Evolutionary conservation across 352 stramenopile genomes (phyloP).

Genomic region (Sclerospora graminicola): DNA sequence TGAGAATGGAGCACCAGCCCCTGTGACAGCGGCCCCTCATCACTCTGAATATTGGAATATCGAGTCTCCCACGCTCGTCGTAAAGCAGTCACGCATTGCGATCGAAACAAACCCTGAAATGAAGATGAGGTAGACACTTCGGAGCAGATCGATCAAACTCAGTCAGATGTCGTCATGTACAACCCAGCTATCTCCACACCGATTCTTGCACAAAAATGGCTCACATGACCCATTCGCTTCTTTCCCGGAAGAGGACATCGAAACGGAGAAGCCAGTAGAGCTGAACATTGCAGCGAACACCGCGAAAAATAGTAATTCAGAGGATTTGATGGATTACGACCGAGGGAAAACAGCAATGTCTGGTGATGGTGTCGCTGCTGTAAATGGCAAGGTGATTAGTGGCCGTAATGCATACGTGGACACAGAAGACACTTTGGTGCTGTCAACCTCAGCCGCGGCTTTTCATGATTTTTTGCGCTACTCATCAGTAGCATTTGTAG

Average conservation of each 20-base stretch:
- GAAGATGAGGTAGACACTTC: constrained; percentile 18
- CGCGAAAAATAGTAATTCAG: constrained; percentile 11
- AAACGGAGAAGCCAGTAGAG: constrained; percentile 33
- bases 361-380: too few species aligned
- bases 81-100: constrained; percentile 25
- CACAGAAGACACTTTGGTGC: constrained; percentile 29
- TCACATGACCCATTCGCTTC: constrained; percentile 44
- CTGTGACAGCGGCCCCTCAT: too few species aligned
- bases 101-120: constrained; percentile 32
- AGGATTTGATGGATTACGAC: constrained; percentile 35
- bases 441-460: constrained; percentile 31
- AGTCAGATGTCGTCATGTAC: constrained; percentile 43
- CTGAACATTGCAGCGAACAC: constrained; percentile 31
- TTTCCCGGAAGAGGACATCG: constrained; percentile 24
- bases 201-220: constrained; percentile 14
- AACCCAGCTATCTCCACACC: constrained; percentile 23
- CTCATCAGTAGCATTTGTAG: constrained; percentile 41
- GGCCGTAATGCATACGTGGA: constrained; percentile 41
- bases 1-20: too few species aligned
- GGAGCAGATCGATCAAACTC: constrained; percentile 24
- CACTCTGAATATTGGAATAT: too few species aligned
- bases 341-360: constrained; percentile 13
- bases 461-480: constrained; percentile 60
- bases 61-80: constrained; percentile 7
- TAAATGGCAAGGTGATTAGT: constrained; percentile 52